phyloP scores from a whole-genome alignment of 2,329 filamentous ascomycete genomes.

The Knufia fluminis region DNA sequence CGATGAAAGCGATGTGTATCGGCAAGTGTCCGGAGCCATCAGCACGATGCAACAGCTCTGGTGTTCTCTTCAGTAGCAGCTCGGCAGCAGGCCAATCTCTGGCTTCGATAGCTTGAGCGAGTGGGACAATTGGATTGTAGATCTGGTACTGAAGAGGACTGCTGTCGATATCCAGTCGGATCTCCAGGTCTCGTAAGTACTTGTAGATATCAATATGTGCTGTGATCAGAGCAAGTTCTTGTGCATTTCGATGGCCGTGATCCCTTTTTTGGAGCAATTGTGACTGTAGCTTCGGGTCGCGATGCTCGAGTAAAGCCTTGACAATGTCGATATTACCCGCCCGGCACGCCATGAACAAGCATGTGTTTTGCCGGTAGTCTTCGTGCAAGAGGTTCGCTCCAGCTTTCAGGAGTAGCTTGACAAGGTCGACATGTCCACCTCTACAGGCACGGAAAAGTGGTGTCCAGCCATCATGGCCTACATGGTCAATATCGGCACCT shows the following conservation, averaged over 20 bases:
- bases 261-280: slow-evolving; percentile 15
- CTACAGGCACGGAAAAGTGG: slow-evolving; percentile 25
- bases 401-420: slow-evolving; percentile 24
- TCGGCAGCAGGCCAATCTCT: slow-evolving; percentile 13
- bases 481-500: slow-evolving; percentile 23
- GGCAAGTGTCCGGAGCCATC: slow-evolving; percentile 19
- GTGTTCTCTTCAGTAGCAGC: slow-evolving; percentile 9
- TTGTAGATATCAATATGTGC: slow-evolving; percentile 22
- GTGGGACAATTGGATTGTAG: slow-evolving; percentile 11
- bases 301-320: slow-evolving; percentile 14
- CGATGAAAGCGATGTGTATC: slow-evolving; percentile 19
- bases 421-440: slow-evolving; percentile 24
- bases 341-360: slow-evolving; percentile 19
- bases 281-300: slow-evolving; percentile 11
- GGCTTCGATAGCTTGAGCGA: slow-evolving; percentile 14
- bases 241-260: slow-evolving; percentile 14
- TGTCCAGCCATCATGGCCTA: slow-evolving; percentile 24
- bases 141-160: slow-evolving; percentile 2
- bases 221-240: slow-evolving; percentile 19
- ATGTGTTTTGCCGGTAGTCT: slow-evolving; percentile 18
- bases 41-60: slow-evolving; percentile 9
- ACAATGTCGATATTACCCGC: slow-evolving; percentile 17
- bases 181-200: slow-evolving; percentile 17
- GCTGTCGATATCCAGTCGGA: slow-evolving; percentile 10
- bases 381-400: slow-evolving; percentile 23